phyloP scores from a whole-genome alignment of 2,329 filamentous ascomycete species.

The Cephalotrichum gorgonifer region DNA sequence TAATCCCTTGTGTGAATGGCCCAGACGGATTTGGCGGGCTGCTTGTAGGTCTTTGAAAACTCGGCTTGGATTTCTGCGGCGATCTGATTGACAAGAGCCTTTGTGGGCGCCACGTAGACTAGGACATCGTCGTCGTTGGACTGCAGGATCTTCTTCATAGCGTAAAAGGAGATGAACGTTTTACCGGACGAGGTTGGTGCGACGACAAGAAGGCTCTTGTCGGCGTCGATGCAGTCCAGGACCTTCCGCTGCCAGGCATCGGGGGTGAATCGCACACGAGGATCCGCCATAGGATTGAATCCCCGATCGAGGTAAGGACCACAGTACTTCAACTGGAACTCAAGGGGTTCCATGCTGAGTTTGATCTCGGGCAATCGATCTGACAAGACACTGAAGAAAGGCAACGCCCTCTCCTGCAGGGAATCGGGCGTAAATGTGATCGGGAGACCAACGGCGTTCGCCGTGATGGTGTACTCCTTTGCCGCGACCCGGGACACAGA shows the following conservation, averaged over 20 bases:
- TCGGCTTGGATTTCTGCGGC: constrained; percentile 67
- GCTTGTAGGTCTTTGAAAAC: constrained; percentile 56
- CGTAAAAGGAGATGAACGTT: constrained; percentile 77
- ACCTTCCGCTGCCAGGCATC: constrained; percentile 70
- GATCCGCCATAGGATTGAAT: constrained; percentile 57
- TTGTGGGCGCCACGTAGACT: constrained; percentile 73
- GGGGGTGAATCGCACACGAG: constrained; percentile 60
- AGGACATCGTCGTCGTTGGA: constrained; percentile 59
- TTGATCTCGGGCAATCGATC: not conserved
- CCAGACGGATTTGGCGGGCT: constrained; percentile 59
- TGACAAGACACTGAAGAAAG: not conserved
- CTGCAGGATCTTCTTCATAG: constrained; percentile 66
- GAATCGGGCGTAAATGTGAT: constrained; percentile 5
- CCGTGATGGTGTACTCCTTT: constrained; percentile 5
- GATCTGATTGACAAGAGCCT: constrained; percentile 75
- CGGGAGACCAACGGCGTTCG: constrained; percentile 6
- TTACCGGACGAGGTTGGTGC: constrained; percentile 73
- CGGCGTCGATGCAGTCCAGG: constrained; percentile 60
- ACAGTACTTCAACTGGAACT: constrained; percentile 59
- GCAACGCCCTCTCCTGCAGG: not conserved
- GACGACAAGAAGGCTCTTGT: constrained; percentile 63
- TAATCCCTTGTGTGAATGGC: constrained; percentile 69
- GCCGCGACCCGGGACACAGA: constrained; percentile 7
- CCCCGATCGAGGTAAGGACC: constrained; percentile 68
- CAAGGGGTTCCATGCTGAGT: constrained; percentile 10